Percentiles rank a stretch among this genome's conserved stretches.
Evolutionary conservation across 1,139 yeast species (phyloP).

Genomic region (Pneumocystis wakefieldiae): DNA sequence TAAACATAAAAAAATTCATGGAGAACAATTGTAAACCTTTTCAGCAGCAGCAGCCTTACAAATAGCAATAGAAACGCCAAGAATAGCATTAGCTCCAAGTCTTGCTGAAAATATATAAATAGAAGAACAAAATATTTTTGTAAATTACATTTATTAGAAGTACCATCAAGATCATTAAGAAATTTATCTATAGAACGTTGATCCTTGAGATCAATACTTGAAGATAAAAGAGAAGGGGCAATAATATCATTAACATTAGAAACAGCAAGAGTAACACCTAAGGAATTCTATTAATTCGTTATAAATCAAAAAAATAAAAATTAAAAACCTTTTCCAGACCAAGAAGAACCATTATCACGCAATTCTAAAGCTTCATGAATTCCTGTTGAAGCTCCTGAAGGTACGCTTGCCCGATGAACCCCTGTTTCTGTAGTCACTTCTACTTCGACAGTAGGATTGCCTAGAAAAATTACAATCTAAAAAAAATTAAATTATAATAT

Average conservation of each 20-base stretch:
- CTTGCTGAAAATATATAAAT: conserved; percentile 28
- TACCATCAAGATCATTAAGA: conserved; percentile 69
- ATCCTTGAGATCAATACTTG: conserved; percentile 58
- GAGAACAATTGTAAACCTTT: conserved; percentile 27
- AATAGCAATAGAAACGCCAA: conserved; percentile 86
- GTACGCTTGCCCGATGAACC: conserved; percentile 81
- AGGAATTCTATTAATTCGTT: background rate
- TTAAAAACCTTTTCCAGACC: conserved; percentile 65
- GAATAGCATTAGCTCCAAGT: conserved; percentile 90
- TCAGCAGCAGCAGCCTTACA: conserved; percentile 93
- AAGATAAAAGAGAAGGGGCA: conserved; percentile 74
- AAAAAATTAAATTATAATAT: background rate
- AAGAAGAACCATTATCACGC: conserved; percentile 86
- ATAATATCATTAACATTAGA: conserved; percentile 76
- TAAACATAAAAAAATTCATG: background rate
- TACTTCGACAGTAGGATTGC: conserved; percentile 92
- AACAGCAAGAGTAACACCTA: conserved; percentile 73
- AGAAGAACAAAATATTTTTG: background rate
- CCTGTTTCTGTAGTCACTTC: conserved; percentile 78
- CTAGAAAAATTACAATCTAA: conserved; percentile 12
- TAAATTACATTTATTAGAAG: conserved; percentile 55
- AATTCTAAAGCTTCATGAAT: conserved; percentile 87
- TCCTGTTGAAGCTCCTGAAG: conserved; percentile 85
- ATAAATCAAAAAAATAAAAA: background rate
- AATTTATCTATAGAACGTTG: conserved; percentile 70